Evolutionary conservation across 2,329 filamentous ascomycete species (phyloP), one percentile per base, ranked within the genome.

Genomic region (Xylariaceae sp.): DNA sequence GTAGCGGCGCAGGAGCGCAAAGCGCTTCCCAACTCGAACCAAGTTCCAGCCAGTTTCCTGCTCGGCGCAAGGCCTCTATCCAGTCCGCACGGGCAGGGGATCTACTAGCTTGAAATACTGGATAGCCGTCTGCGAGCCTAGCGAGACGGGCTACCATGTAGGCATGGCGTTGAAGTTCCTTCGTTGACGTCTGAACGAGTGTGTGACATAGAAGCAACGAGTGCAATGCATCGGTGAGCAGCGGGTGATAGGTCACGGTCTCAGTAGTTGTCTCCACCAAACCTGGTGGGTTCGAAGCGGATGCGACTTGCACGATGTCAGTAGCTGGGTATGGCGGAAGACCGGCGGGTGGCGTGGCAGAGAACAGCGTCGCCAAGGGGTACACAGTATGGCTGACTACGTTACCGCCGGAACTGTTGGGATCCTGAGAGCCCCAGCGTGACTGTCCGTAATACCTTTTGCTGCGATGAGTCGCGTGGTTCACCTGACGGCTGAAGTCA

Each of bases 81-180:
- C 89, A 95, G 70, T 95, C 89, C 2, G 85, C 81, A 50, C 88
- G 83, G 1, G 87, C 84, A 1, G 87, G 84, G 3, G 83, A 87
- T 48, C 86, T 78, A 29, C 85, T 84, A 0, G 84, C 78, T 60
- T 91, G 84, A 66, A 95, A 92, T 47, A 92, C 80, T 0, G 89
- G 89, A 63, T 89, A 91, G 3, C 88, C 89, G 64, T 94, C 87
- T 47, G 83, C 84, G 29, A 94, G 78, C 26, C 88, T 80, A 3
- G 83, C 79, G 1, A 94, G 77, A 4, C 89, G 84, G 12, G 89
- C 87, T 3, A 87, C 89, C 80, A 91, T 94, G 73, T 90, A 80
- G 0, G 88, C 88, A 67, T 94, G 88, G 37, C 89, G 87, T 48
- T 85, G 81, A 35, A 91, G 80, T 68, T 94, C 89, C 63, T 87